phyloP scores from a whole-genome alignment of 2,329 filamentous ascomycete species.

The Acephala macrosclerotiorum region DNA sequence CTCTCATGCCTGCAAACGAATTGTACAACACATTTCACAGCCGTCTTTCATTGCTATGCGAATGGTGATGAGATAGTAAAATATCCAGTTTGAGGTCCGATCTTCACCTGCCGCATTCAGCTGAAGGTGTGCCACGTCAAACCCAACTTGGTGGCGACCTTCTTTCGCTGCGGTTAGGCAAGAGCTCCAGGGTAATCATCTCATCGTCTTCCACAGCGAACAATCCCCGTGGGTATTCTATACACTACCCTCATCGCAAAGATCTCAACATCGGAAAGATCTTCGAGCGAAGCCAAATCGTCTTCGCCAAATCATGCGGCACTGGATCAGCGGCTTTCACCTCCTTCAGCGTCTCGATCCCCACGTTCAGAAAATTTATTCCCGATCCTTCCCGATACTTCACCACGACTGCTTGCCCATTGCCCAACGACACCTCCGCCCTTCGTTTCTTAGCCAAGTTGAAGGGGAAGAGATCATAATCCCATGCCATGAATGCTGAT shows the following conservation, averaged over 20 bases:
- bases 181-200: too few relatives aligned
- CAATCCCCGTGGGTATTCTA: too few relatives aligned
- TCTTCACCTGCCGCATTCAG: too few relatives aligned
- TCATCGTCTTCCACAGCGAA: too few relatives aligned
- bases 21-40: too few relatives aligned
- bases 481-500: background rate
- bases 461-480: background rate
- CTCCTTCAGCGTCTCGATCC: background rate
- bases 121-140: too few relatives aligned
- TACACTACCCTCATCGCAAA: background rate
- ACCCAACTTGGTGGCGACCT: too few relatives aligned
- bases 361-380: background rate
- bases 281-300: background rate
- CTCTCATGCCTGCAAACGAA: too few relatives aligned
- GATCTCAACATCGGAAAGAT: background rate
- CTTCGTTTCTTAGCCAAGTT: background rate
- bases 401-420: background rate
- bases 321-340: background rate
- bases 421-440: background rate
- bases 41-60: too few relatives aligned
- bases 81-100: too few relatives aligned
- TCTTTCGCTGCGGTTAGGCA: too few relatives aligned
- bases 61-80: too few relatives aligned
- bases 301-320: background rate
- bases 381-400: constrained; percentile 7